A percentile compares a stretch with the other conserved stretches of the same genome.
Evolutionary conservation across 2,329 filamentous ascomycete species (phyloP).

Genomic region (Beauveria pseudobassiana): DNA sequence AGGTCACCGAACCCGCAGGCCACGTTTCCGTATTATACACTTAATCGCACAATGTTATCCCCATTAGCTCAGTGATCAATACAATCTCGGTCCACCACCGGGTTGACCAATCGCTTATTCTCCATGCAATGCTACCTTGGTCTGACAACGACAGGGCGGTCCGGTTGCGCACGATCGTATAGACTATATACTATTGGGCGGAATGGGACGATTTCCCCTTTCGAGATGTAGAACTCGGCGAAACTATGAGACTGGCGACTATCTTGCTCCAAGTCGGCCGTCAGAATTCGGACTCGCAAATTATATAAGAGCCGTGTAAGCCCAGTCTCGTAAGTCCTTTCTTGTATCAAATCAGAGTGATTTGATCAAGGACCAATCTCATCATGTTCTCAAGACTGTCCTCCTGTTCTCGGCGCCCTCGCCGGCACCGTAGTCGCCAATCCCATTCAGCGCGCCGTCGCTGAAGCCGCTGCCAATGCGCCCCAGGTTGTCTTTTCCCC

Average conservation of each 20-base stretch:
- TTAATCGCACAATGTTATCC: background rate
- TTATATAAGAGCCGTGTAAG: constrained; percentile 4
- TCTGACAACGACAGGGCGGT: background rate
- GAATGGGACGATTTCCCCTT: background rate
- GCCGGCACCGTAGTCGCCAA: constrained; percentile 1
- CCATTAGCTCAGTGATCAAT: background rate
- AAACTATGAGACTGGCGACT: background rate
- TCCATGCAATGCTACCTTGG: constrained; percentile 10
- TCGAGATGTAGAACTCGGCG: background rate
- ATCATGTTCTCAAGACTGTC: constrained; percentile 8
- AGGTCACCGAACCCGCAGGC: background rate
- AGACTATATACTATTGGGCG: background rate
- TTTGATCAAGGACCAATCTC: background rate
- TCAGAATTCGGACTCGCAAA: background rate
- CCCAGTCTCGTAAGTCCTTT: background rate
- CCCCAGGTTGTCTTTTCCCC: constrained; percentile 9
- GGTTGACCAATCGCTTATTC: constrained; percentile 6
- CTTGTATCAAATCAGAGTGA: background rate
- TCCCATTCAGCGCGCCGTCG: constrained; percentile 9
- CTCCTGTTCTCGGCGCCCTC: constrained; percentile 7
- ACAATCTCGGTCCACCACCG: background rate
- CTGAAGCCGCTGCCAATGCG: constrained; percentile 3
- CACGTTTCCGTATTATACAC: background rate
- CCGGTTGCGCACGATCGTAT: background rate
- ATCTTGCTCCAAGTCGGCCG: background rate